Conservation (phyloP, 2,329 filamentous ascomycete genomes). For the Simplicillium sp. region DNA sequence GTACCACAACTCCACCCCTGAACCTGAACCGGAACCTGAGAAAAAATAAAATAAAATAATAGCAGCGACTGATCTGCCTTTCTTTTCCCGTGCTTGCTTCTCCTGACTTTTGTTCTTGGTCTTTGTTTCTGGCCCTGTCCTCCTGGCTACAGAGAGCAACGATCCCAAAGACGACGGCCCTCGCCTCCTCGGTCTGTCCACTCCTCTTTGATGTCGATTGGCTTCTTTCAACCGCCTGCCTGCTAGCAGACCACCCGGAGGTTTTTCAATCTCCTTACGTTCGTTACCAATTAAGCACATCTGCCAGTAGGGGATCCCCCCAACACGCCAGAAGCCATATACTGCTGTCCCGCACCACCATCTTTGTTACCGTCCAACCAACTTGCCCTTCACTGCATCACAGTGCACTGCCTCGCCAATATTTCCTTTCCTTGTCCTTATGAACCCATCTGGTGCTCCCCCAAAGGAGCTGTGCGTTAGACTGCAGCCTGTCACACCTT, state of each 20-base stretch:
- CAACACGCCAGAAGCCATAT: neutral
- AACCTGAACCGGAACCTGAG: constrained; percentile 9
- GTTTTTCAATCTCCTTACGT: constrained; percentile 8
- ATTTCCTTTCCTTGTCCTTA: constrained; percentile 17
- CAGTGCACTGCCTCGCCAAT: constrained; percentile 13
- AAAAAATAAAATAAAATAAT: constrained; percentile 11
- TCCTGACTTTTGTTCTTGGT: constrained; percentile 1
- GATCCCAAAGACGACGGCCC: too few species aligned
- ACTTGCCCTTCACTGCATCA: neutral
- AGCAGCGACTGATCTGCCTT: constrained; percentile 8
- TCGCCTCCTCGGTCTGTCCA: neutral
- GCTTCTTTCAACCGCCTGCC: constrained; percentile 25
- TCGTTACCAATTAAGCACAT: constrained; percentile 2
- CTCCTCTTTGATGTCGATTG: constrained; percentile 31
- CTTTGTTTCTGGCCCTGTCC: constrained; percentile 1
- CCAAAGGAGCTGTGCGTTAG: constrained; percentile 8
- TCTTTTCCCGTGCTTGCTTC: constrained; percentile 3
- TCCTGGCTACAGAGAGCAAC: neutral
- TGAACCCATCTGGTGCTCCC: constrained; percentile 14
- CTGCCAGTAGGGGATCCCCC: too few species aligned
- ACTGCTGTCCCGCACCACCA: neutral
- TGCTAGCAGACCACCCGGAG: constrained; percentile 10
- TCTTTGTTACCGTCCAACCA: neutral
- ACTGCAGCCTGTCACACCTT: too few species aligned
- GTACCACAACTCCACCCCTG: constrained; percentile 12